Evolutionary conservation across 2,329 filamentous ascomycete species (phyloP).

Genomic region (Fusarium circinatum): DNA sequence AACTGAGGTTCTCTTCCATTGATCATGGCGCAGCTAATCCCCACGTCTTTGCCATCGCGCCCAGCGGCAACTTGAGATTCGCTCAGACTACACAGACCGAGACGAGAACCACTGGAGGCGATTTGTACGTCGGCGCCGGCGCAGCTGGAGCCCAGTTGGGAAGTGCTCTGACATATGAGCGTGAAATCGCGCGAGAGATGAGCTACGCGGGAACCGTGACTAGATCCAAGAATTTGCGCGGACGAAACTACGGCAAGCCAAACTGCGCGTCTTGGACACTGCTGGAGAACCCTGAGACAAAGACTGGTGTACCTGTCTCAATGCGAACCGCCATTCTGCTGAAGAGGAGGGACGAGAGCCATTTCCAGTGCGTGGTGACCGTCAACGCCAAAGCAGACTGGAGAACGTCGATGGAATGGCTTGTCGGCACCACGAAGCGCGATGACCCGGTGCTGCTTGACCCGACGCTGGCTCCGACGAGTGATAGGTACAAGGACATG

Average conservation of each 20-base stretch:
- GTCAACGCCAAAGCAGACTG: constrained; percentile 2
- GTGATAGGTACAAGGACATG: neutral
- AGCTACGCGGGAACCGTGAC: neutral
- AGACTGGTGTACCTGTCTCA: constrained; percentile 2
- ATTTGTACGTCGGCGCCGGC: neutral
- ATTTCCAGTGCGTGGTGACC: neutral
- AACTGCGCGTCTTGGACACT: constrained; percentile 13
- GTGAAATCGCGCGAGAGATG: neutral
- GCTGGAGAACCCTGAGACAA: constrained; percentile 11
- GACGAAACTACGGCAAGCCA: neutral
- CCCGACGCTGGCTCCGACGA: neutral
- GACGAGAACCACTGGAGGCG: neutral
- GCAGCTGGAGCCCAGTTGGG: neutral
- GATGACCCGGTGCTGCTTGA: constrained; percentile 2
- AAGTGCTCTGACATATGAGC: neutral
- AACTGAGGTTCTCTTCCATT: neutral
- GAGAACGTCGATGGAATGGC: neutral
- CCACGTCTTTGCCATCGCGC: constrained; percentile 9
- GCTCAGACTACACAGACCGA: neutral
- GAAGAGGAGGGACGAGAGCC: neutral
- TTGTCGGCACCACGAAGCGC: neutral
- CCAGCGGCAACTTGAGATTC: constrained; percentile 1
- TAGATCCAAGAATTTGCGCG: neutral
- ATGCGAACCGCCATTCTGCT: neutral
- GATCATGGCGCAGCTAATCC: neutral